Evolutionary conservation across 164 flowering plant species (phyloP), one percentile per base, ranked within the genome.

Genomic region (Kalanchoe fedtschenkoi): DNA sequence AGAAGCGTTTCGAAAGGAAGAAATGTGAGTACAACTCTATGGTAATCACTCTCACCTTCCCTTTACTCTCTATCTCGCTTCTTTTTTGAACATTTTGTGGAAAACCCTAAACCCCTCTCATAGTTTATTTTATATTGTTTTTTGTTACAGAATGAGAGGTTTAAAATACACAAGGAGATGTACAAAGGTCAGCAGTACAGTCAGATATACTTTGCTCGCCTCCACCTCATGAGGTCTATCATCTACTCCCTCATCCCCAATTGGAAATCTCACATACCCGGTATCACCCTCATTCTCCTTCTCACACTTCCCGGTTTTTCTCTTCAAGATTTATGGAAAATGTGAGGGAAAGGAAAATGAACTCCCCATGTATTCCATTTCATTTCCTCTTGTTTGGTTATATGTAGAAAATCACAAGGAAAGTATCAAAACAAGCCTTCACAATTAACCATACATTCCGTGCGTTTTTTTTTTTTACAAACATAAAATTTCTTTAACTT

Each of bases 181-280:
- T 95, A 95, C 65, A 83, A 73, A 53, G 96, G 97, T 10, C 99
- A 95, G 70, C 99, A 95, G 72, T 91, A 91, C 78, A 95, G 97
- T 60, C 97, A 88, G 35, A 84, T 95, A 24, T 95, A 95, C 82
- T 91, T 88, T 65, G 81, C 81, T 38, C 86, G 96, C 32, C 83
- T 93, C 16, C 95, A 87, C 66, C 22, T 74, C 61, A 76, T 88
- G 88, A 77, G 95, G 64, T 78, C 81, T 53, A 75, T 85, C 28
- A 76, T 90, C 2, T 70, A 83, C 65, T 77, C 97, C 34, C 82
- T 86, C 32, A 70, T 80, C 30, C 79, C 82, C 24, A 77, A 66
- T 47, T 84, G 91, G 99, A 90, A 87, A 74, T 87, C 97, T 69
- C 80, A 88, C 68, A 28, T 88, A 10, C 91, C 97, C 16, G 88